Evolutionary conservation across 768 basidiomycete species (phyloP).

Genomic region (Obba rivulosa): DNA sequence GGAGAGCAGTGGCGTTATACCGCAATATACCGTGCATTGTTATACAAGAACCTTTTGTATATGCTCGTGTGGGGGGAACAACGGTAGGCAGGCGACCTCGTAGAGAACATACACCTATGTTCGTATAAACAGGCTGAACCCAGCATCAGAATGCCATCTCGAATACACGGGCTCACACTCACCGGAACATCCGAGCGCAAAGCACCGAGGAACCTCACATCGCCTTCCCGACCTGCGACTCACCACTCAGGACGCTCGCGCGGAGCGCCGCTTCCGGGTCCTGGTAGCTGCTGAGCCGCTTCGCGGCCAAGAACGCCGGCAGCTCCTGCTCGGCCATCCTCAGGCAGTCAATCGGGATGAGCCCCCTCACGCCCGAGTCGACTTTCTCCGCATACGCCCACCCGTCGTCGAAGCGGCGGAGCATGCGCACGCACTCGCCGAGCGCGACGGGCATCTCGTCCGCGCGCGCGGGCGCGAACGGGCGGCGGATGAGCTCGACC

Average conservation of each 20-base stretch:
- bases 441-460: constrained; percentile 55
- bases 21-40: too few relatives aligned
- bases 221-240: constrained; percentile 7
- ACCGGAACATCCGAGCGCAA: too few relatives aligned
- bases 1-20: too few relatives aligned
- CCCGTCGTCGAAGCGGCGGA: constrained; percentile 61
- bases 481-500: constrained; percentile 46
- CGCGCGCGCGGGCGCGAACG: constrained; percentile 48
- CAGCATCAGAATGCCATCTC: too few relatives aligned
- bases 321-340: constrained; percentile 41
- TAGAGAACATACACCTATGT: too few relatives aligned
- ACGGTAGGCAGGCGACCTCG: too few relatives aligned
- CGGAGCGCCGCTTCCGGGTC: constrained; percentile 4
- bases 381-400: constrained; percentile 61
- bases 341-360: constrained; percentile 71
- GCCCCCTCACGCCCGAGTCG: constrained; percentile 31
- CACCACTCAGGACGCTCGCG: constrained; percentile 7
- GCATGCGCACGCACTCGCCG: constrained; percentile 48
- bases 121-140: too few relatives aligned
- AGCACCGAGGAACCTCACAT: constrained; percentile 2
- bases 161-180: too few relatives aligned
- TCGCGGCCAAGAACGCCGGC: constrained; percentile 43
- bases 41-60: too few relatives aligned
- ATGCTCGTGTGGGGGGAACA: too few relatives aligned
- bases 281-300: constrained; percentile 38